phyloP scores from a whole-genome alignment of 2,329 filamentous ascomycete genomes.

The Penicillium oxalicum region DNA sequence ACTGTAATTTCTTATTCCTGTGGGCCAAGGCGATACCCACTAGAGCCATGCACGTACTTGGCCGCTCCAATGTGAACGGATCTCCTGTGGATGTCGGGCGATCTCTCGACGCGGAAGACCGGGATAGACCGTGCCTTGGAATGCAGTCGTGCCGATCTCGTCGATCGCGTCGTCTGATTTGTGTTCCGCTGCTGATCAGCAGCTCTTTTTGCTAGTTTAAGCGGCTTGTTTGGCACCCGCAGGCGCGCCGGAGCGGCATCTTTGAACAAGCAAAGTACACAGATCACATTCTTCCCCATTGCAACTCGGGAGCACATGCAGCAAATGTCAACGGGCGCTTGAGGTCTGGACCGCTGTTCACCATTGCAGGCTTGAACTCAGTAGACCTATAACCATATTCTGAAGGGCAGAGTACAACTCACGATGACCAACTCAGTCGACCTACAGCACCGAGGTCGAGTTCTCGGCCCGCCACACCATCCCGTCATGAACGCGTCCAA shows the following conservation, averaged over 20 bases:
- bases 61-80: not conserved
- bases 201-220: not conserved
- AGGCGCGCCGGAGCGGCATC: not conserved
- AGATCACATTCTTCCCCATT: too few species aligned
- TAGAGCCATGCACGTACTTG: not conserved
- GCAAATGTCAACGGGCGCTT: too few species aligned
- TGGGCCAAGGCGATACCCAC: not conserved
- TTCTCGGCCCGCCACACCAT: too few species aligned
- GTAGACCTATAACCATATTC: too few species aligned
- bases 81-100: slow-evolving; percentile 4
- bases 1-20: too few species aligned
- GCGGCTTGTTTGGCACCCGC: not conserved
- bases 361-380: too few species aligned
- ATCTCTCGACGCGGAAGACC: slow-evolving; percentile 13
- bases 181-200: slow-evolving; percentile 7
- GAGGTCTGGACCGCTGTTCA: too few species aligned
- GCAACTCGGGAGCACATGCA: too few species aligned
- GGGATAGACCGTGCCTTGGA: slow-evolving; percentile 12
- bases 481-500: too few species aligned
- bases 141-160: slow-evolving; percentile 7
- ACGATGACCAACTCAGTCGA: too few species aligned
- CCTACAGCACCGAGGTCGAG: too few species aligned
- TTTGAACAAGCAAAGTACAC: not conserved
- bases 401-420: too few species aligned
- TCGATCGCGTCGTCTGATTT: slow-evolving; percentile 8